Conservation (phyloP, 2,329 filamentous ascomycete genomes). For the Akanthomyces lecanii region DNA sequence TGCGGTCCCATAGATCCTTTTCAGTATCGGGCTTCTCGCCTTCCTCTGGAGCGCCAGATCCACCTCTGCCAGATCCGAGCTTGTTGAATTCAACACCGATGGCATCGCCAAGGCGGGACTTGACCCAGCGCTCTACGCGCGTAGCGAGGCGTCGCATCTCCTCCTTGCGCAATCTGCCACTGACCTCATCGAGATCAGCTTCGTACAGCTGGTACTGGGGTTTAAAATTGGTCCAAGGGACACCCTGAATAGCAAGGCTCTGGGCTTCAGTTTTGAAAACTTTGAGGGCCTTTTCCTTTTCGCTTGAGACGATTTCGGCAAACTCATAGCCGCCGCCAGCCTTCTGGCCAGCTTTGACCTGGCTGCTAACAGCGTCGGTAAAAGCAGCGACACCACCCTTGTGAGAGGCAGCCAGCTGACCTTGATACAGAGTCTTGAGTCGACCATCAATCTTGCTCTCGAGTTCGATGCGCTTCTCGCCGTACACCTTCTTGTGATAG, state of each 20-base stretch:
- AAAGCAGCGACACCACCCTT: constrained; percentile 83
- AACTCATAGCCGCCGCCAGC: constrained; percentile 90
- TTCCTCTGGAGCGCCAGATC: constrained; percentile 72
- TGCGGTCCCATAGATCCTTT: constrained; percentile 90
- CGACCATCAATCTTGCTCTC: constrained; percentile 83
- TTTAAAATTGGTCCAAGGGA: constrained; percentile 83
- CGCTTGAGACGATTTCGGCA: constrained; percentile 80
- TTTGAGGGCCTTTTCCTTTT: constrained; percentile 72
- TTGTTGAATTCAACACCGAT: constrained; percentile 95
- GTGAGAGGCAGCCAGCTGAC: constrained; percentile 84
- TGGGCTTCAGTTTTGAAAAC: constrained; percentile 74
- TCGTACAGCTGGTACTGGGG: constrained; percentile 75
- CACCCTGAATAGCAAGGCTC: constrained; percentile 70
- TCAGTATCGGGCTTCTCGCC: constrained; percentile 70
- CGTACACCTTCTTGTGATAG: constrained; percentile 95
- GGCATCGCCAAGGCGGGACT: constrained; percentile 79
- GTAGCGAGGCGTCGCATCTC: constrained; percentile 93
- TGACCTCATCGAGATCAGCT: constrained; percentile 88
- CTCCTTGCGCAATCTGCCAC: constrained; percentile 78
- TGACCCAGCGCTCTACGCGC: constrained; percentile 90
- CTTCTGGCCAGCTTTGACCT: constrained; percentile 90
- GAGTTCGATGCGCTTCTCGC: constrained; percentile 78
- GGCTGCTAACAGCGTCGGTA: constrained; percentile 77
- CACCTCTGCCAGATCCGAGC: constrained; percentile 81
- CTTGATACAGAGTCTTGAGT: constrained; percentile 80